Conservation (phyloP, 192 early-diverging fungal genomes). For the Coemansia reversa region DNA sequence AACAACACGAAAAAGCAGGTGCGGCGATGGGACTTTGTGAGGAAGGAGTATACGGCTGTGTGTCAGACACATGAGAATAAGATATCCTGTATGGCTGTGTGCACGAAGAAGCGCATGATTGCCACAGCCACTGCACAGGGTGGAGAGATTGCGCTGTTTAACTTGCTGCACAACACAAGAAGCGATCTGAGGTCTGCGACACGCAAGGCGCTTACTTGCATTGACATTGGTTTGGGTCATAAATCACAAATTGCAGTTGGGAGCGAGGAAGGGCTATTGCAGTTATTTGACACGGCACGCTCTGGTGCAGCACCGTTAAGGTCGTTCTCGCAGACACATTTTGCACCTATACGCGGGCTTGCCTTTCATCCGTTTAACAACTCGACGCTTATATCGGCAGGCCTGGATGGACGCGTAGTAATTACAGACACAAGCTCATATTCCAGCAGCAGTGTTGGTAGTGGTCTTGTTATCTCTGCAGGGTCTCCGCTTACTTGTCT, state of each 20-base stretch:
- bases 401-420: slow-evolving; percentile 33
- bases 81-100: slow-evolving; percentile 48
- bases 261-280: slow-evolving; percentile 47
- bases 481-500: slow-evolving; percentile 35
- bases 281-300: slow-evolving; percentile 47
- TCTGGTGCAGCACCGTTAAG: slow-evolving; percentile 23
- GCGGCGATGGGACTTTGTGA: slow-evolving; percentile 45
- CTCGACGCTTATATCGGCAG: slow-evolving; percentile 19
- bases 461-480: slow-evolving; percentile 9
- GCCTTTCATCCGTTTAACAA: slow-evolving; percentile 19
- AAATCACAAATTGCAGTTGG: slow-evolving; percentile 35
- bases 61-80: slow-evolving; percentile 46
- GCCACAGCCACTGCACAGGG: slow-evolving; percentile 38
- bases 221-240: slow-evolving; percentile 30
- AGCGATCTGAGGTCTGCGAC: slow-evolving; percentile 40
- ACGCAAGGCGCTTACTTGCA: slow-evolving; percentile 35
- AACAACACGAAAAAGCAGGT: slow-evolving; percentile 41
- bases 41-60: slow-evolving; percentile 18
- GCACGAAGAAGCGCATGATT: slow-evolving; percentile 30
- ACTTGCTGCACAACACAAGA: slow-evolving; percentile 41
- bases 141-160: slow-evolving; percentile 48
- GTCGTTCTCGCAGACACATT: slow-evolving; percentile 29
- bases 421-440: slow-evolving; percentile 30
- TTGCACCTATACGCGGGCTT: slow-evolving; percentile 37
- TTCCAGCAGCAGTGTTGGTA: neutral